These are phyloP conservation scores for Paspalum vaginatum DNA, from an alignment of 176 grass and related monocot species.

Conservation along the genomic window DNA sequence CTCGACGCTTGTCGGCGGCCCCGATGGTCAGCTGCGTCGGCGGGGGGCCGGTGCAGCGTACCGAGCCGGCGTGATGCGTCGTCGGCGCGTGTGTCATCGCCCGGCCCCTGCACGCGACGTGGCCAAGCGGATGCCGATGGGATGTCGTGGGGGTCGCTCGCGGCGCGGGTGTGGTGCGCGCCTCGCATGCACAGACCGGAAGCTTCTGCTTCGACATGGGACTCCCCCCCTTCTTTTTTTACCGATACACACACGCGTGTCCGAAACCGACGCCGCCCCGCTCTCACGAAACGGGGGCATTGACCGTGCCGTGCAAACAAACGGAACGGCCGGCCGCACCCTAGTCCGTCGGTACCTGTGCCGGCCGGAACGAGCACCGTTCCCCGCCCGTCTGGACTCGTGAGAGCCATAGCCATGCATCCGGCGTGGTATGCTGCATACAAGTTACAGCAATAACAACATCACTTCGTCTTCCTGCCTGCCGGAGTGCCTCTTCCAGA, in stretches of 20 bases:
- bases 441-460: too few species aligned
- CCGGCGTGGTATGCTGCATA: too few species aligned
- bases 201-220: slow-evolving; percentile 2
- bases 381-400: background rate
- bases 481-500: too few species aligned
- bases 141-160: too few species aligned
- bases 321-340: background rate
- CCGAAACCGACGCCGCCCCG: background rate
- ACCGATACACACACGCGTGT: background rate
- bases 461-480: too few species aligned
- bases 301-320: background rate
- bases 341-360: background rate
- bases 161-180: too few species aligned
- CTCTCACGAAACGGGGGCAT: background rate
- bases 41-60: background rate
- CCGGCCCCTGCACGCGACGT: background rate
- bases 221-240: too few species aligned
- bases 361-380: background rate
- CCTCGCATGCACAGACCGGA: background rate
- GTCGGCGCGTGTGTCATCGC: slow-evolving; percentile 24
- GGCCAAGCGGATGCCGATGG: background rate
- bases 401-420: slow-evolving; percentile 1
- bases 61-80: background rate
- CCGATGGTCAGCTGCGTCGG: background rate
- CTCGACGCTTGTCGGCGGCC: too few species aligned